Evolutionary conservation across 2,329 filamentous ascomycete genomes (phyloP), one percentile per base, ranked within the genome.

Genomic region (Colletotrichum graminicola): DNA sequence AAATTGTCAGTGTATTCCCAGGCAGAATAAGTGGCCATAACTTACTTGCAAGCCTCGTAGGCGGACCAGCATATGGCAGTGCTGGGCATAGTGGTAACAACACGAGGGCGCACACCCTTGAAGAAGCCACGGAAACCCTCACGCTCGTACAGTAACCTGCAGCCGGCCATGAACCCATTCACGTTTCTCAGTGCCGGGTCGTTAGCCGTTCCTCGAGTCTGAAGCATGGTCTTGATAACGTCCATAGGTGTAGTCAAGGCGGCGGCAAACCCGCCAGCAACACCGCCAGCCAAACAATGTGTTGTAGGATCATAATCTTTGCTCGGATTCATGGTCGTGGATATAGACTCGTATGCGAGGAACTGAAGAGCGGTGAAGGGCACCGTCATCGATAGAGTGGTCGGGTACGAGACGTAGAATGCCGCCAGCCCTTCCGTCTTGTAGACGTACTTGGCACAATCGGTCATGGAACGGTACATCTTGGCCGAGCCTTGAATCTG

Each of bases 31-130:
- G 26, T 43, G 36, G 34, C 29, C n/a, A 41, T 61, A 29, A 83
- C 88, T 77, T 82, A 91, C 90, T 92, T 92, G 76, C 88, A 91
- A 74, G 90, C 90, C 77, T 92, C 90, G 76, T 92, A 92, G 39
- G 89, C 89, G 49, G 90, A 96, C 96, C 96, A 99, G 87, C 96
- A 99, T 79, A 99, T 99, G n/a, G 96, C 96, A 43, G 96, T 99
- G 84, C 95, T 98, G 26, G 96, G 96, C 93, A 98, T 98, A 1
- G 96, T 97, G 14, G 95, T 98, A 73, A 99, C 91, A 59, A 99
- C 92, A 78, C 96, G 89, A 57, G 96, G 96, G 76, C 93, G 91
- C 79, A 98, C 89, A 54, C 96, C 96, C 79, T 97, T 95, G 84
- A 98, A 95, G 83, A 98, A 99, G 4, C 96, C 96, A 67, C 85